Evolutionary conservation across 345 rosid species (phyloP), one percentile per base, ranked within the genome.

Genomic region (Capsella bursapastoris): DNA sequence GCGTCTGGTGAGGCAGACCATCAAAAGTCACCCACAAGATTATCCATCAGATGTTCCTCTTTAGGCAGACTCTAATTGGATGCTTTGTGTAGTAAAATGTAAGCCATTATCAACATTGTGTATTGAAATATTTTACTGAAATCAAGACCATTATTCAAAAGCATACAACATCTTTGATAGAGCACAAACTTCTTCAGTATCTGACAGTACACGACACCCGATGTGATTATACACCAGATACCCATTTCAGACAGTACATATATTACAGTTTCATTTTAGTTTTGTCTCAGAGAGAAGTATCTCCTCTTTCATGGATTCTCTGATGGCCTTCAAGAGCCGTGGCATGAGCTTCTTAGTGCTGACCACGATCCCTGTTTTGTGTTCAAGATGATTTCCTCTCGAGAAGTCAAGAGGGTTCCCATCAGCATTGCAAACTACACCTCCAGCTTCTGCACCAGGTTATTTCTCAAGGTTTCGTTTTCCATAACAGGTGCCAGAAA

Each of bases 341-440:
- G 98, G 96, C 96, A 87, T 85, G 81, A 93, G 72, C 72, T 85
- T 90, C 71, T 65, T 81, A 69, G 87, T 93, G 64, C 88, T 85
- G 34, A 79, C 97, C 38, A 90, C 78, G 61, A 90, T 87, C 62
- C 97, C 97, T 0, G 79, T 70, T 43, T 83, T 81, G 25, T 79
- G 57, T 70, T 86, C 86, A 53, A 90, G 86, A 81, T 70, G 78
- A 66, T 80, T 84, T 60, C 93, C 93, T 78, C 27, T 79, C 0
- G 96, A 90, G 79, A 93, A 93, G 79, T 90, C 92, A 44, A 88
- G 82, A 0, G 84, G 83, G 34, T 80, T 82, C 57, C 97, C 98
- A 3, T 87, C 86, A 2, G 84, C 92, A 71, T 90, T 93, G 2
- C 66, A 47, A 47, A 78, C 97, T 34, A 89, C 73, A 31, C 93